These are phyloP conservation scores for Withania somnifera DNA, from an alignment of 305 asterid species.

Conservation along the genomic window DNA sequence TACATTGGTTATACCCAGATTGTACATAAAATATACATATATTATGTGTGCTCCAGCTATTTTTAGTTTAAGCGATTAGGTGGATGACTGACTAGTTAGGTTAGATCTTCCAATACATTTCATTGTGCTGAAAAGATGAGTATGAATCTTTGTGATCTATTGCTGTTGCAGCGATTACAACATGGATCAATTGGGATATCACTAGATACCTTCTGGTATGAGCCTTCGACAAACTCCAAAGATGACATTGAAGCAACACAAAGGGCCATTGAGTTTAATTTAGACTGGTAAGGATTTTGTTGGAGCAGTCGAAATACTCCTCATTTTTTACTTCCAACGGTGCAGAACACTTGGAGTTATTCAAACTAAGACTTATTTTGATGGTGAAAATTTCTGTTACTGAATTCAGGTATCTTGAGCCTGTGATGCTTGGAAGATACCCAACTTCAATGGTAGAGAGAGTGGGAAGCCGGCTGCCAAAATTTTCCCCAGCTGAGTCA, in stretches of 20 bases:
- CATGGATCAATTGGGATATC: constrained; percentile 67
- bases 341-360: neutral
- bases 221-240: constrained; percentile 34
- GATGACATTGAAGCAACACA: constrained; percentile 55
- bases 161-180: constrained; percentile 35
- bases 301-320: neutral
- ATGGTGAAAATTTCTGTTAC: neutral
- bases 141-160: neutral
- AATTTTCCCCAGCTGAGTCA: constrained; percentile 43
- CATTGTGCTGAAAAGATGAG: neutral
- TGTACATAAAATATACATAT: neutral
- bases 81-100: neutral
- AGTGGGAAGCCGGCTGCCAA: constrained; percentile 56
- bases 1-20: neutral
- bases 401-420: constrained; percentile 64
- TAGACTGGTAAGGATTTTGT: constrained; percentile 56
- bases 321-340: neutral
- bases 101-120: neutral
- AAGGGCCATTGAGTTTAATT: constrained; percentile 58
- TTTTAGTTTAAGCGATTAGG: neutral
- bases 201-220: constrained; percentile 69
- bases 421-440: constrained; percentile 70
- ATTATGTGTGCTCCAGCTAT: rapidly evolving
- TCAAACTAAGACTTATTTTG: neutral
- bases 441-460: constrained; percentile 68